Evolutionary conservation across 2,329 filamentous ascomycete genomes (phyloP), one percentile per base, ranked within the genome.

Genomic region (Colletotrichum tofieldiae): DNA sequence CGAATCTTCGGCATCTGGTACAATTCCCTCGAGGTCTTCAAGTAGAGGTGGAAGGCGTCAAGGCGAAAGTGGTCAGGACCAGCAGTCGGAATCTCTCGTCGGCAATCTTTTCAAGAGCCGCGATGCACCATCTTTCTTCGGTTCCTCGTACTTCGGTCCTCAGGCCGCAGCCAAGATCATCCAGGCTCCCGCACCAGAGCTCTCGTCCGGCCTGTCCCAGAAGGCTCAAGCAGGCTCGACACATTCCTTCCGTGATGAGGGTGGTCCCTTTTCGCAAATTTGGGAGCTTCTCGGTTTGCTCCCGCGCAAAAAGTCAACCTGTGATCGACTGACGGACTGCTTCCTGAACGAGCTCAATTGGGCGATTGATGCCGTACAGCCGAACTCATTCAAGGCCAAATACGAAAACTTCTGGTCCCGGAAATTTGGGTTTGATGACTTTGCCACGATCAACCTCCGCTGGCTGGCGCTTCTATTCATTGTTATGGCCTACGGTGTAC

Each of bases 401-500:
- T 84, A 84, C 74, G 78, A 82, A 37, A 75, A 74, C 11, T 84
- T 84, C 58, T 84, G 82, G 81, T 76, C 77, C 5, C 71, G 81
- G 2, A 82, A 82, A 59, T 82, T 79, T 52, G 82, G 83, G 23
- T 80, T 80, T 52, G 82, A 84, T 55, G 82, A 84, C 69, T 78
- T 83, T 35, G 78, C 80, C 0, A 80, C 80, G 2, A 78, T 84
- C 5, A 82, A 84, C 71, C 75, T 84, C 9, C 77, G 83, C 2
- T 84, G 83, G 83, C 77, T 84, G n/a, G 79, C 82, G 16, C 75
- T 84, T 23, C 73, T 84, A 0, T 84, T 84, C 67, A 82, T 83
- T 20, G 79, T 84, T 6, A 76, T 84, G 14, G 81, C 83, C 14
- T 83, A 81, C 58, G 81, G 81, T 2, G 82, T 79, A 2, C 76